Evolutionary conservation across 192 early-diverging fungal species (phyloP), one percentile per base, ranked within the genome.

Genomic region (Spizellomyces punctatus): DNA sequence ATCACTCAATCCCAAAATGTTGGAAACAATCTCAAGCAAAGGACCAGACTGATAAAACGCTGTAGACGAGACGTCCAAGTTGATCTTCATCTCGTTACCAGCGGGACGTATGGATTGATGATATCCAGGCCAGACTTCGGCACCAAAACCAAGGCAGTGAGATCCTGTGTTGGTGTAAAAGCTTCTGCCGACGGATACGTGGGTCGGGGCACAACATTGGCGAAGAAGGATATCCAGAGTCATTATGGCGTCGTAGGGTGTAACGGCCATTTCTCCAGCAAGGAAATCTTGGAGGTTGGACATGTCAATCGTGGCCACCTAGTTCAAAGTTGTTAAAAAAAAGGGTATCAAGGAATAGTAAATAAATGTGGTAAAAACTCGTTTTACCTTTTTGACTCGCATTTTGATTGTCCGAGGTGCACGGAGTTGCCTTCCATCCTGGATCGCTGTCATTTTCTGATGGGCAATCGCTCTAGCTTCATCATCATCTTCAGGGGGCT

Each of bases 121-220:
- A 1, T 19, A 68, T 4, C 66, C 66, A 12, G 58, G 52, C n/a
- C 58, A 22, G 12, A 68, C 27, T 16, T 68, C 22, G 0, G 58
- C 66, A 6, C 52, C 41, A 36, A 17, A 10, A 0, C 43, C 54
- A 14, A 68, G 54, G 42, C 10, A 22, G 16, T 16, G 16, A 5
- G 66, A 55, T 8, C 58, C 66, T 8, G 78, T 61, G 16, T 76
- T 74, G 1, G 76, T 48, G 4, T 77, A 67, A 43, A 68, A 68
- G 17, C 74, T 8, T 55, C 42, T 14, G 17, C 66, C 52, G 6
- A 58, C 66, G 54, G 66, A 22, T 14, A 68, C 27, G 55, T 68
- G 54, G 10, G n/a, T 16, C 4, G 48, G 43, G 12, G 66, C 55
- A 36, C 52, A 55, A 27, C 27, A 17, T 48, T 68, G 66, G 55